Conservation (phyloP, 2,329 filamentous ascomycete species). For the Monilinia vaccinii-corymbosi region DNA sequence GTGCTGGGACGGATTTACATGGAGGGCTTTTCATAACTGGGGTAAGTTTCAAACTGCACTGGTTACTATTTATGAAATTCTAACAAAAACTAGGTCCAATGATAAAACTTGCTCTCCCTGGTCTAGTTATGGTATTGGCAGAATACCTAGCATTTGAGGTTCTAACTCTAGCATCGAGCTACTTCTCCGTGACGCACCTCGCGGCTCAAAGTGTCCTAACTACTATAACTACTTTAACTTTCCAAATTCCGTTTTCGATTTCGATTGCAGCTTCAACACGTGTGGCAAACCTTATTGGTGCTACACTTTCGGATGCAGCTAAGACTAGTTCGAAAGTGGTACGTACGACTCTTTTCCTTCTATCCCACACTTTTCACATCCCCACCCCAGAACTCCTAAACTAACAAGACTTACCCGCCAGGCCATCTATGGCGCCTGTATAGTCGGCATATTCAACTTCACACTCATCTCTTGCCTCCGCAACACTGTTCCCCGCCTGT, state of each 20-base stretch:
- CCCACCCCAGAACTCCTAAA: not conserved
- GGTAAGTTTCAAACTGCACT: slow-evolving; percentile 22
- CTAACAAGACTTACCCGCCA: slow-evolving; percentile 15
- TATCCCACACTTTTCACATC: not conserved
- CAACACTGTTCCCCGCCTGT: slow-evolving; percentile 65
- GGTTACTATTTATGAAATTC: not conserved
- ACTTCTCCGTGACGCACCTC: slow-evolving; percentile 68
- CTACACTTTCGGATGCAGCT: slow-evolving; percentile 70
- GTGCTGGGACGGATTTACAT: slow-evolving; percentile 76
- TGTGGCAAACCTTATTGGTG: slow-evolving; percentile 86
- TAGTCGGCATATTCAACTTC: slow-evolving; percentile 75
- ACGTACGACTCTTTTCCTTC: slow-evolving; percentile 8
- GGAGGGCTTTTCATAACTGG: slow-evolving; percentile 64
- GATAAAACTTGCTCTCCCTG: slow-evolving; percentile 79
- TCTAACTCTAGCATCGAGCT: slow-evolving; percentile 71
- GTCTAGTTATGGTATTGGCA: slow-evolving; percentile 87
- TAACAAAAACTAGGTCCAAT: slow-evolving; percentile 46
- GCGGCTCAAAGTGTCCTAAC: slow-evolving; percentile 83
- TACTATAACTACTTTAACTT: slow-evolving; percentile 70
- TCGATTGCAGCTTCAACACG: slow-evolving; percentile 82
- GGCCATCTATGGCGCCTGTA: slow-evolving; percentile 53
- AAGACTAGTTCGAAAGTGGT: slow-evolving; percentile 68
- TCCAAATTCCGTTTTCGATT: slow-evolving; percentile 87
- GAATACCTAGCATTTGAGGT: slow-evolving; percentile 93
- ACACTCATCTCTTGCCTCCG: slow-evolving; percentile 59